Conservation (phyloP, 2,329 filamentous ascomycete genomes). For the Hortaea werneckii region DNA sequence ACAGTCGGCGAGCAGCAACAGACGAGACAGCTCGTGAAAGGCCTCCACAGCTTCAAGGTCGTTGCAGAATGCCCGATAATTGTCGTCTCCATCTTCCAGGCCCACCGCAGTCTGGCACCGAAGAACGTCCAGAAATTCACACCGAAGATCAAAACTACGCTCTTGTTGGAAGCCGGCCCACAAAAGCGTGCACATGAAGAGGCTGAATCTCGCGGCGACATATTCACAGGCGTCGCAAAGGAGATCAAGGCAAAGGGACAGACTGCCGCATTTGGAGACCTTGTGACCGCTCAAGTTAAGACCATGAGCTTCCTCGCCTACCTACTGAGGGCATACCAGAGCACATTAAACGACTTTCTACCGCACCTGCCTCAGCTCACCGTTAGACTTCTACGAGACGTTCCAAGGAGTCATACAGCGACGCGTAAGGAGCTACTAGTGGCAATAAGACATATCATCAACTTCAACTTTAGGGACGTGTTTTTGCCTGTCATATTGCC, state of each 20-base stretch:
- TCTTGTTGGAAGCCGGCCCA: slow-evolving; percentile 80
- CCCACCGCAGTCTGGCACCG: slow-evolving; percentile 68
- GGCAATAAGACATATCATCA: slow-evolving; percentile 95
- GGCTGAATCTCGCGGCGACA: slow-evolving; percentile 64
- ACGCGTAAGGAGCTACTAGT: slow-evolving; percentile 91
- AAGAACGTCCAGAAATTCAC: slow-evolving; percentile 87
- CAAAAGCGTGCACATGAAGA: slow-evolving; percentile 87
- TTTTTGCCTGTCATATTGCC: slow-evolving; percentile 93
- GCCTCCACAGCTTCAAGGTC: slow-evolving; percentile 98
- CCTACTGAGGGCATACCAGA: slow-evolving; percentile 75
- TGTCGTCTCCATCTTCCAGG: slow-evolving; percentile 95
- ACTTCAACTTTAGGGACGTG: slow-evolving; percentile 95
- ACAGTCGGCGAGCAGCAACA: slow-evolving; percentile 61
- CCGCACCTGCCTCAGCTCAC: slow-evolving; percentile 78
- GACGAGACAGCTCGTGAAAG: slow-evolving; percentile 70
- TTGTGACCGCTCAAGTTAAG: slow-evolving; percentile 96
- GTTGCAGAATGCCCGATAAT: slow-evolving; percentile 97
- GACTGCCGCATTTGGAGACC: slow-evolving; percentile 79
- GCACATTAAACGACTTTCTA: slow-evolving; percentile 79
- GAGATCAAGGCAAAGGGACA: slow-evolving; percentile 72
- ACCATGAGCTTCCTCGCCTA: slow-evolving; percentile 99
- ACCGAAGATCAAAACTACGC: slow-evolving; percentile 81
- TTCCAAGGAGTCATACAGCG: slow-evolving; percentile 84
- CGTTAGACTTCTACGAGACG: slow-evolving; percentile 83
- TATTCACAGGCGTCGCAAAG: slow-evolving; percentile 87